phyloP scores from a whole-genome alignment of 2,329 filamentous ascomycete species.

The Alternaria longipes region DNA sequence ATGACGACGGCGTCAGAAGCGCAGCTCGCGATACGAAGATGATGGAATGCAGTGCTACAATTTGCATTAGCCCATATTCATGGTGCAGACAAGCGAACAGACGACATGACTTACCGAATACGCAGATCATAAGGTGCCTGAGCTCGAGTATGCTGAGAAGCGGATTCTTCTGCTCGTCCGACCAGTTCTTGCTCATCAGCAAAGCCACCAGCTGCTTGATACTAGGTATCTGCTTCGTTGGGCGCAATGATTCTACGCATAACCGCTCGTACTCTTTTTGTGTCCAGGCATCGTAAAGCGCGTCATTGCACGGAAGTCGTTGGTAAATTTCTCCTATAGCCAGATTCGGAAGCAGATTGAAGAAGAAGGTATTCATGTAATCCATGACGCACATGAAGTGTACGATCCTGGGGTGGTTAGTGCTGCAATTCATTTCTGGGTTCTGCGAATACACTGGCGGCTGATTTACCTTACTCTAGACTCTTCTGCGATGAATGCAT shows the following conservation, averaged over 20 bases:
- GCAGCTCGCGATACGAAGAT: background rate
- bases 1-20: background rate
- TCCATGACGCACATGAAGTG: background rate
- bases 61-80: background rate
- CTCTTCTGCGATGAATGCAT: slow-evolving; percentile 20
- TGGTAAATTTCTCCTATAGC: slow-evolving; percentile 15
- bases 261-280: slow-evolving; percentile 7
- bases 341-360: slow-evolving; percentile 21
- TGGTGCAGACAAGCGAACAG: background rate
- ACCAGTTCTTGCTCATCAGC: slow-evolving; percentile 7
- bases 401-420: background rate
- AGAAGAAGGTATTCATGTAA: slow-evolving; percentile 20
- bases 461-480: slow-evolving; percentile 12
- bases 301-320: slow-evolving; percentile 19
- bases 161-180: background rate
- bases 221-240: background rate
- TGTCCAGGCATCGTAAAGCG: slow-evolving; percentile 22
- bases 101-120: slow-evolving; percentile 19
- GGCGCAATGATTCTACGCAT: background rate
- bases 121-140: slow-evolving; percentile 12
- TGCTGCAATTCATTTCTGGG: background rate
- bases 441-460: background rate
- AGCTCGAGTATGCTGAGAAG: background rate
- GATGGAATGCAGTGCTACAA: slow-evolving; percentile 2
- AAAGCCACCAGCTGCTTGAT: slow-evolving; percentile 8